Conservation (phyloP, 495 filamentous ascomycete species). For the Trichoderma virens region DNA sequence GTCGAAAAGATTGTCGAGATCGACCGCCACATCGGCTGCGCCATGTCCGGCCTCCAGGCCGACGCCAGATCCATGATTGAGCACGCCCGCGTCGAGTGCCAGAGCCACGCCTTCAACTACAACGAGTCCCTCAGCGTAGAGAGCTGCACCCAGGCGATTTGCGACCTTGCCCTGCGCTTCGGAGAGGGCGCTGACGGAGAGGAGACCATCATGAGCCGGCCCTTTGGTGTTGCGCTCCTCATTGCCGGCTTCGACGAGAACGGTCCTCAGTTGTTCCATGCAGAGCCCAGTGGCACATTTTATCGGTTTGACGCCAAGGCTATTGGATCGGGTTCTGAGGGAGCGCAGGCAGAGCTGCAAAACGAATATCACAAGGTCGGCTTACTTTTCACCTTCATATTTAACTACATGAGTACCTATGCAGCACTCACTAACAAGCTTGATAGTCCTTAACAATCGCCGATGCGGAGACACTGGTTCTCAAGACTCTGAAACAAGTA, state of each 20-base stretch:
- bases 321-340: slow-evolving; percentile 92
- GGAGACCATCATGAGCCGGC: slow-evolving; percentile 95
- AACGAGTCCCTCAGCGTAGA: slow-evolving; percentile 90
- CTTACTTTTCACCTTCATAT: neutral
- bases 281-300: slow-evolving; percentile 94
- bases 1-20: slow-evolving; percentile 99
- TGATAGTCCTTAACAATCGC: slow-evolving; percentile 72
- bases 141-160: slow-evolving; percentile 97
- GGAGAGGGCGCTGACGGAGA: slow-evolving; percentile 96
- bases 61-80: slow-evolving; percentile 95
- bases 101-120: slow-evolving; percentile 95
- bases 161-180: slow-evolving; percentile 91
- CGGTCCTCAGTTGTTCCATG: slow-evolving; percentile 94
- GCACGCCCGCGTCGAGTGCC: slow-evolving; percentile 94
- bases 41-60: slow-evolving; percentile 95
- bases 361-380: slow-evolving; percentile 89
- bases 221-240: slow-evolving; percentile 92
- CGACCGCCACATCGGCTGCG: slow-evolving; percentile 95
- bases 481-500: slow-evolving; percentile 98
- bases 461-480: slow-evolving; percentile 88
- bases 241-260: slow-evolving; percentile 97
- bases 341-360: slow-evolving; percentile 94
- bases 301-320: slow-evolving; percentile 99
- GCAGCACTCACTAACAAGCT: slow-evolving; percentile 13
- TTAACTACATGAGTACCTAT: neutral